Conservation (phyloP, 2,329 filamentous ascomycete species). For the Microascus cirrosus region DNA sequence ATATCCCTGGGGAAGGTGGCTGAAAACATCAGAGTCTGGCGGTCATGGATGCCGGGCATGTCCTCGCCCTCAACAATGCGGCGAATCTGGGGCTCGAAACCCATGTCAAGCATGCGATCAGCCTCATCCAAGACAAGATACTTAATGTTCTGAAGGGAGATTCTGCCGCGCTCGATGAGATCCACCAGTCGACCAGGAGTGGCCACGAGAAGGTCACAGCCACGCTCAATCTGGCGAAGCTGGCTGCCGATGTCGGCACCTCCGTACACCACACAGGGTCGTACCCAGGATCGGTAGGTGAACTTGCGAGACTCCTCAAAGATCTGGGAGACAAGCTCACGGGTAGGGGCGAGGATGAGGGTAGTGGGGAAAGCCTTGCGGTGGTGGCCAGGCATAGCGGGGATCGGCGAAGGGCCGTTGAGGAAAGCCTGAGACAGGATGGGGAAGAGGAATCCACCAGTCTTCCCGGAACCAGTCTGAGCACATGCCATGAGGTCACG, state of each 20-base stretch:
- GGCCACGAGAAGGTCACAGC: constrained; percentile 92
- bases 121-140: constrained; percentile 98
- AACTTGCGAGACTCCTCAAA: constrained; percentile 98
- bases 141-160: constrained; percentile 97
- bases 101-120: constrained; percentile 99
- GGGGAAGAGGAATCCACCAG: constrained; percentile 97
- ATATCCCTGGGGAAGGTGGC: constrained; percentile 99
- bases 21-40: constrained; percentile 99
- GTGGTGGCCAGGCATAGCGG: constrained; percentile 65
- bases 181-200: constrained; percentile 96
- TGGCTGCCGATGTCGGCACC: constrained; percentile 98
- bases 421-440: constrained; percentile 97
- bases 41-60: constrained; percentile 73
- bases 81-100: constrained; percentile 99
- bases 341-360: constrained; percentile 88
- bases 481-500: constrained; percentile 99
- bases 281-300: constrained; percentile 96
- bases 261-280: constrained; percentile 96
- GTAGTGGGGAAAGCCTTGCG: constrained; percentile 97
- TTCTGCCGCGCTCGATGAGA: constrained; percentile 94
- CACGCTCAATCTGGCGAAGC: constrained; percentile 93
- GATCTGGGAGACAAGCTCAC: constrained; percentile 97
- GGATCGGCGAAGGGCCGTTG: constrained; percentile 66
- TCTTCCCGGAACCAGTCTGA: constrained; percentile 99
- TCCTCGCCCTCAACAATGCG: constrained; percentile 97